Evolutionary conservation across 2,329 filamentous ascomycete genomes (phyloP).

Genomic region (Fulvia fulva): DNA sequence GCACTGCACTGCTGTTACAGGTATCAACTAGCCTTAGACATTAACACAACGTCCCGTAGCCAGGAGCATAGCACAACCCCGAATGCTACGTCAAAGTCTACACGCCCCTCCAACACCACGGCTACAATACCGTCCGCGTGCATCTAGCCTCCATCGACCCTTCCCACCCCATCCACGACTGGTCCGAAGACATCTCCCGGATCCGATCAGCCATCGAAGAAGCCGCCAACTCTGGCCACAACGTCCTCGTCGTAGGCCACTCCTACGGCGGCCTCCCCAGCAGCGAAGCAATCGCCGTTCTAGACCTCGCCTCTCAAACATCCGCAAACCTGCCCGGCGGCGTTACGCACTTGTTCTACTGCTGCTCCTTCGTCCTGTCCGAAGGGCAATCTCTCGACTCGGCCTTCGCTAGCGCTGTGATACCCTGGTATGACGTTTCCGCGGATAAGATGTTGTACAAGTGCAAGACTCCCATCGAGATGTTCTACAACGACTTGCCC

Average conservation of each 20-base stretch:
- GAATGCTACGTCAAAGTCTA: constrained; percentile 1
- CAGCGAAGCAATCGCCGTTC: constrained; percentile 23
- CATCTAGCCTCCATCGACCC: constrained; percentile 6
- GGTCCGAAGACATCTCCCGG: constrained; percentile 4
- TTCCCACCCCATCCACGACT: constrained; percentile 2
- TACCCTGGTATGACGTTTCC: not conserved
- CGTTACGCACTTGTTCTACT: not conserved
- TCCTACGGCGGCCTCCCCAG: constrained; percentile 31
- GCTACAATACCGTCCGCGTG: constrained; percentile 8
- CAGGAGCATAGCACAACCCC: constrained; percentile 15
- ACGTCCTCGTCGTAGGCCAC: constrained; percentile 31
- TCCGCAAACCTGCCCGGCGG: not conserved
- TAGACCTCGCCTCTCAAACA: constrained; percentile 3
- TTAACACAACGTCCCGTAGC: not conserved
- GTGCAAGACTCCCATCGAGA: not conserved
- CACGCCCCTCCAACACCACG: constrained; percentile 1
- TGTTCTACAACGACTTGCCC: constrained; percentile 1
- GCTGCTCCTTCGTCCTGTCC: not conserved
- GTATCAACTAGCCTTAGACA: too few relatives aligned
- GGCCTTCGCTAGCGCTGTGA: not conserved
- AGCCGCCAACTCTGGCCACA: constrained; percentile 22
- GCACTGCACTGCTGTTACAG: too few relatives aligned
- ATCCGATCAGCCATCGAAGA: constrained; percentile 13
- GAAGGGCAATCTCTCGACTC: not conserved
- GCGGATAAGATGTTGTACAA: not conserved